Conservation (phyloP, 2,329 filamentous ascomycete species). For the Pseudodiploospora longispora region DNA sequence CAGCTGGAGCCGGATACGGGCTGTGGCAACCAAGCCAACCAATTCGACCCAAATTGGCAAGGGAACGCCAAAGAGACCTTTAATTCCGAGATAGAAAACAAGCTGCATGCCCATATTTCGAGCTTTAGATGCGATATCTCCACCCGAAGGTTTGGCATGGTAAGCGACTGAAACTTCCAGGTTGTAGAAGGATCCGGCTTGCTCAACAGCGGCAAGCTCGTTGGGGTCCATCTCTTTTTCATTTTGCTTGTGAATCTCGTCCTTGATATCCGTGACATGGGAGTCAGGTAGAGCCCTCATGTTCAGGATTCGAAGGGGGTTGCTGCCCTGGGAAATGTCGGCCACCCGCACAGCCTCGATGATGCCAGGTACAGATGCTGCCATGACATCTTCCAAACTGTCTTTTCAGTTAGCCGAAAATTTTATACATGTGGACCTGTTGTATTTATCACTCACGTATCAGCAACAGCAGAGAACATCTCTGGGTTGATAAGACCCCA, state of each 20-base stretch:
- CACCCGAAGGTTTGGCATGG: conserved; percentile 69
- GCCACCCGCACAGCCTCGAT: conserved; percentile 94
- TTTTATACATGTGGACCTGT: background rate
- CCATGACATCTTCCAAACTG: conserved; percentile 72
- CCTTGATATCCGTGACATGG: conserved; percentile 73
- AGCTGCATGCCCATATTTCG: conserved; percentile 97
- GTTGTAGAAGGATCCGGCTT: conserved; percentile 89
- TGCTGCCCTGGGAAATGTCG: conserved; percentile 89
- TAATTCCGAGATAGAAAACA: conserved; percentile 86
- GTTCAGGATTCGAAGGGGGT: conserved; percentile 81
- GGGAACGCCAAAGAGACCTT: conserved; percentile 81
- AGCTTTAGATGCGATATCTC: conserved; percentile 68
- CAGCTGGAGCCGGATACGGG: conserved; percentile 74
- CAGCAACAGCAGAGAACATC: conserved; percentile 87
- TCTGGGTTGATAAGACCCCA: conserved; percentile 94
- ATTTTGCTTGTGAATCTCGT: conserved; percentile 71
- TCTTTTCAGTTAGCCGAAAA: conserved; percentile 8
- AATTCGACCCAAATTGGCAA: conserved; percentile 85
- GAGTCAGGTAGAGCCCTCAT: conserved; percentile 72
- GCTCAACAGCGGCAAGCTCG: conserved; percentile 79
- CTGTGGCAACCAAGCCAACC: conserved; percentile 82
- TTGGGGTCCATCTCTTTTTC: conserved; percentile 76
- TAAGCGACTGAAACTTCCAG: conserved; percentile 86
- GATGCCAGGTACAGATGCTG: conserved; percentile 80
- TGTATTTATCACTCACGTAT: conserved; percentile 45